A percentile compares a stretch with the other conserved stretches of the same genome.
Evolutionary conservation across 257 asterid genomes (phyloP).

Genomic region (Striga asiatica): DNA sequence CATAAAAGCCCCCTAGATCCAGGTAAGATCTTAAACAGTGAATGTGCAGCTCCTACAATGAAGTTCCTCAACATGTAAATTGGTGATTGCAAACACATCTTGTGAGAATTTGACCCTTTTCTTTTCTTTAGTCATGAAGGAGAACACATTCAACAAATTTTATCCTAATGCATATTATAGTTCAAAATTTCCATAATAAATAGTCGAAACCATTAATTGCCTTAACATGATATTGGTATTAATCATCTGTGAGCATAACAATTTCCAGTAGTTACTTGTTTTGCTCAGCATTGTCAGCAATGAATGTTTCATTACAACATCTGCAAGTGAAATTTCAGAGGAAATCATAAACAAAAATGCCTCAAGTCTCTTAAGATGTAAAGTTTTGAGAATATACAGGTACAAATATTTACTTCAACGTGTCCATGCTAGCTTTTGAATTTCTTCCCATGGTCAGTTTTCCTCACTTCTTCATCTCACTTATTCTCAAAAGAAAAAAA

Average conservation of each 20-base stretch:
- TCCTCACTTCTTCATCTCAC: conserved; percentile 3
- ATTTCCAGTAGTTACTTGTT: background rate
- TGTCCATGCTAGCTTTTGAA: background rate
- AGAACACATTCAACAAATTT: background rate
- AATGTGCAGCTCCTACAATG: background rate
- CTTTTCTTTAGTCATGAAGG: background rate
- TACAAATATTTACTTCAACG: background rate
- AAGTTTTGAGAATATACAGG: background rate
- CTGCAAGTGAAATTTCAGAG: background rate
- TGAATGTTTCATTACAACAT: background rate
- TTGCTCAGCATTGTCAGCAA: background rate
- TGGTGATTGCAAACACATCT: background rate
- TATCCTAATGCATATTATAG: background rate
- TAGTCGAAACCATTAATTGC: background rate
- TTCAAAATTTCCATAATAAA: background rate
- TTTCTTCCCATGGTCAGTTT: background rate
- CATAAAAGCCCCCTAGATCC: no score
- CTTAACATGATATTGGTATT: background rate
- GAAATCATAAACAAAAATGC: conserved; percentile 2
- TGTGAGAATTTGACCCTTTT: background rate
- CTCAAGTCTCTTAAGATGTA: background rate
- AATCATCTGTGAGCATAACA: background rate
- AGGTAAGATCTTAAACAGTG: background rate
- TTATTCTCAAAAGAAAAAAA: background rate
- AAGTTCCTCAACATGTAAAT: background rate